Evolutionary conservation across 805 yeast species (phyloP).

Genomic region (Brettanomyces sp.): DNA sequence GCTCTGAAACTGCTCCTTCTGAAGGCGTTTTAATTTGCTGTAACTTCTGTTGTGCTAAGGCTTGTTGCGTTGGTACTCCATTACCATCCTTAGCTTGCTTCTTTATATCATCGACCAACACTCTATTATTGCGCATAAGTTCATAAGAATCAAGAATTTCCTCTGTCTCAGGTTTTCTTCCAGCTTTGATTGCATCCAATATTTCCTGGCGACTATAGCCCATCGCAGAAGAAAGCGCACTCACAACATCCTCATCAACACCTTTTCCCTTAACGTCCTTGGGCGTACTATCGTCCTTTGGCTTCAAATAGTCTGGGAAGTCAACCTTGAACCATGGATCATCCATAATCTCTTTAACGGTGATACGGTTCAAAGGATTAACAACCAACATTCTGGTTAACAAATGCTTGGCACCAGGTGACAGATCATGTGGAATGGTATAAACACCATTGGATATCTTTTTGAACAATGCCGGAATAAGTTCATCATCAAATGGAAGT

Average conservation of each 20-base stretch:
- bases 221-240: constrained; percentile 70
- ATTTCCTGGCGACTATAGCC: constrained; percentile 85
- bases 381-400: constrained; percentile 89
- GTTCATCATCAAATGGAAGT: constrained; percentile 92
- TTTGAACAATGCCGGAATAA: constrained; percentile 88
- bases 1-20: background rate
- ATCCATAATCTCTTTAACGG: constrained; percentile 84
- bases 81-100: constrained; percentile 13
- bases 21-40: background rate
- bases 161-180: constrained; percentile 39
- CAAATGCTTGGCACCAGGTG: constrained; percentile 75
- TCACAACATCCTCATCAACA: constrained; percentile 68
- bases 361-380: constrained; percentile 86
- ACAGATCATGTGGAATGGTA: constrained; percentile 77
- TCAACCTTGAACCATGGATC: constrained; percentile 88
- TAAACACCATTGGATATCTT: constrained; percentile 90
- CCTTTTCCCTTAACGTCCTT: constrained; percentile 26
- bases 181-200: constrained; percentile 45
- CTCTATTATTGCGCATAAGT: constrained; percentile 70
- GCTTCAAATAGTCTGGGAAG: constrained; percentile 70
- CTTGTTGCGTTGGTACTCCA: background rate
- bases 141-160: constrained; percentile 84
- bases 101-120: constrained; percentile 59
- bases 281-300: constrained; percentile 37
- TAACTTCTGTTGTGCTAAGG: background rate